Evolutionary conservation across 2,329 filamentous ascomycete genomes (phyloP), one percentile per base, ranked within the genome.

Genomic region (Dactylonectria estremocensis): DNA sequence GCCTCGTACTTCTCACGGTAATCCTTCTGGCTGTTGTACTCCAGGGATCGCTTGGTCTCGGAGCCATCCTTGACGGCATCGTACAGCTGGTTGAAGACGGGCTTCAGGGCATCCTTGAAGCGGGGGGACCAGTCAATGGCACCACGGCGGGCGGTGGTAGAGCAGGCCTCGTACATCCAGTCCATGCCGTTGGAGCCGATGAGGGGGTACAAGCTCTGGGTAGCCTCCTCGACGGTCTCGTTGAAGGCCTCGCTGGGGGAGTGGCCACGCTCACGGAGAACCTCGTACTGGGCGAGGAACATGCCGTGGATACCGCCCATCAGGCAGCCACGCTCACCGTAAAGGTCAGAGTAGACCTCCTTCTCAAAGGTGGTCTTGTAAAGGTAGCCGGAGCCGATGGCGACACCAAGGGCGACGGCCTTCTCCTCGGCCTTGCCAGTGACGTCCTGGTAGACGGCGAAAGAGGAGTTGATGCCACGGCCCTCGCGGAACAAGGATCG

Each of bases 351-450:
- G 93, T 97, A 97, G 82, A 99, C 96, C 89, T 99, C 96, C 93
- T 99, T 99, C 91, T 99, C 93, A 82, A 99, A 99, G 83, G 96
- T 99, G 82, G 96, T 99, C 93, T 98, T 93, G 91, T 99, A 99
- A 78, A 99, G 93, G 91, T 99, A 99, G 81, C 96, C 96, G 80
- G 92, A 95, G 83, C 95, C 96, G 82, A 99, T 93, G 82, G 95
- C 96, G 73, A 98, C 95, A 88, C 96, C 96, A 78, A 99, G 91
- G 77, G 96, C 96, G 79, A 97, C 87, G 78, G 96, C 96, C 90
- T 95, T 97, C 91, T 99, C 96, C 89, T 98, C 91, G 80, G 96
- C 96, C 87, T 98, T 93, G 84, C 96, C 96, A 72, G 95, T 97
- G 74, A 98, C 95, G 82, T 99, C 96, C 88, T 99, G 96, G 93